Evolutionary conservation across 305 asterid species (phyloP).

Genomic region (Solanum hybrid): DNA sequence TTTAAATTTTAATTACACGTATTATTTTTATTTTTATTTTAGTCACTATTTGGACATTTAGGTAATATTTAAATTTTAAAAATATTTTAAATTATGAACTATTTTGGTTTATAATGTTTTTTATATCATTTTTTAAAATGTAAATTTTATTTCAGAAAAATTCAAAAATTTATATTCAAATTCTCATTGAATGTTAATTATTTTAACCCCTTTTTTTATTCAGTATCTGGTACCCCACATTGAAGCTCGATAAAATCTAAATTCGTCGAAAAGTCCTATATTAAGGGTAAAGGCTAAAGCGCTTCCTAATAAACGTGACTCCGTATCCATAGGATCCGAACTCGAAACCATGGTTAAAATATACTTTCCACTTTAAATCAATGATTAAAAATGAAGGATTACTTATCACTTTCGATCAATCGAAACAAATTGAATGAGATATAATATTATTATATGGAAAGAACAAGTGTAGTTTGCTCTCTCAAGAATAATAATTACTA

Average conservation of each 20-base stretch:
- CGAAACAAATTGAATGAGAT: neutral
- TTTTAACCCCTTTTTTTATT: neutral
- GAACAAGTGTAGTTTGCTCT: neutral
- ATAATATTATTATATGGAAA: neutral
- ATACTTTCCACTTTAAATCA: fast-evolving
- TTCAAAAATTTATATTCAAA: neutral
- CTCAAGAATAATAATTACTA: neutral
- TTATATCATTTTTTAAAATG: neutral
- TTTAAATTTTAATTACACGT: neutral
- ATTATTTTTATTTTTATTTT: neutral
- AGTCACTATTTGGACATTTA: neutral
- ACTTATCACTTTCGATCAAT: fast-evolving
- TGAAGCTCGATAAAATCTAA: fast-evolving
- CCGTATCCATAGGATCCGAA: neutral
- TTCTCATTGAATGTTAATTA: neutral
- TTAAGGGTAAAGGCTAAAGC: neutral
- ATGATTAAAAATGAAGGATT: too few species aligned
- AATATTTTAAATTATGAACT: neutral
- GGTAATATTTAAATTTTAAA: neutral
- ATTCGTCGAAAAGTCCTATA: neutral
- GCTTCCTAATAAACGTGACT: neutral
- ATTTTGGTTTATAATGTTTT: neutral
- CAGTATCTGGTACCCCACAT: fast-evolving
- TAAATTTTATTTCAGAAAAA: neutral
- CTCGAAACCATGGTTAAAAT: too few species aligned